A percentile compares a stretch with the other conserved stretches of the same genome.
These are phyloP conservation scores for Boletellus ananas DNA, from an alignment of 768 basidiomycete genomes.

Conservation along the genomic window DNA sequence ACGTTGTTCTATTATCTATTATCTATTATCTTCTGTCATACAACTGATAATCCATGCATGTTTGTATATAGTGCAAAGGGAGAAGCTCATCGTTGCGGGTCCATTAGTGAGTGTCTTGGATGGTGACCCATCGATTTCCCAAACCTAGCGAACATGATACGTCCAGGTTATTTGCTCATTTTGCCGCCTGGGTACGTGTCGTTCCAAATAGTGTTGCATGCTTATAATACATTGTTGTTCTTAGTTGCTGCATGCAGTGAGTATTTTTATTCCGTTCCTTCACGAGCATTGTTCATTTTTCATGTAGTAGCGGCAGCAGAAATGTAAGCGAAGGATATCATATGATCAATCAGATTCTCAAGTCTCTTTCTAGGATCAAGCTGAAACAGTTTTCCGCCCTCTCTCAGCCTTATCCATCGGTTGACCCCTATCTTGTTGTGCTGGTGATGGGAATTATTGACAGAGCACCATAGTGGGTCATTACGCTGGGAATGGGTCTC, in stretches of 20 bases:
- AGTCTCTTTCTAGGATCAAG: constrained; percentile 9
- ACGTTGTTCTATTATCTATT: background rate
- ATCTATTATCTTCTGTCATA: background rate
- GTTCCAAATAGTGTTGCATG: background rate
- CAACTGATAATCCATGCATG: background rate
- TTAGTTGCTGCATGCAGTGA: constrained; percentile 22
- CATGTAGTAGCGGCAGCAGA: constrained; percentile 19
- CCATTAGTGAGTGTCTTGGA: constrained; percentile 11
- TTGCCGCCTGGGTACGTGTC: constrained; percentile 16
- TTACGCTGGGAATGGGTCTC: constrained; percentile 44
- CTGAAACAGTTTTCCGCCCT: constrained; percentile 12
- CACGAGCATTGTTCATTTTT: background rate
- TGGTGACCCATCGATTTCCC: background rate
- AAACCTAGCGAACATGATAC: background rate
- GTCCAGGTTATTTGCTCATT: constrained; percentile 14
- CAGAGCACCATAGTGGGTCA: constrained; percentile 34
- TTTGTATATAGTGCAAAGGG: constrained; percentile 12
- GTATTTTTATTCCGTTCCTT: background rate
- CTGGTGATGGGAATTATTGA: background rate
- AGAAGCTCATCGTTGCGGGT: constrained; percentile 10
- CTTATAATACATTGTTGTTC: background rate
- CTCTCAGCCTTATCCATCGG: constrained; percentile 6
- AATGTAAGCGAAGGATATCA: constrained; percentile 10
- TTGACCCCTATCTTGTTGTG: background rate
- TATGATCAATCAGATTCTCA: background rate